Evolutionary conservation across 2,329 filamentous ascomycete genomes (phyloP).

Genomic region (Cladosporium sphaerospermum): DNA sequence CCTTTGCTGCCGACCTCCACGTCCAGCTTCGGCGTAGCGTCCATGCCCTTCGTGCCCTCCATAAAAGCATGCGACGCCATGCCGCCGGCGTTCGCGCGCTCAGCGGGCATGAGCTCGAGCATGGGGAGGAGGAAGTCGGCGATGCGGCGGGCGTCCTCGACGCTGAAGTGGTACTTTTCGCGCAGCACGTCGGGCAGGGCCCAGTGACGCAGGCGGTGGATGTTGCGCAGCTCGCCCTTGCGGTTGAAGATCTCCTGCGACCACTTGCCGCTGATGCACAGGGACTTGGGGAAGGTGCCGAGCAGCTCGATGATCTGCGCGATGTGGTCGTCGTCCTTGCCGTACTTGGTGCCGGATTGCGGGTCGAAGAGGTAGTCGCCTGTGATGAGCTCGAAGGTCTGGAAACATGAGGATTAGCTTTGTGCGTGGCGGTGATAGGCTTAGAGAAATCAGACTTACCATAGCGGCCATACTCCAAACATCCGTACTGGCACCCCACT

Average conservation of each 20-base stretch:
- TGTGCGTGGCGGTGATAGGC: not conserved
- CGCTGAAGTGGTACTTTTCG: conserved; percentile 94
- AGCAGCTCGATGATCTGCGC: conserved; percentile 97
- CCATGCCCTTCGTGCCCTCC: conserved; percentile 83
- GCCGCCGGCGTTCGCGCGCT: conserved; percentile 88
- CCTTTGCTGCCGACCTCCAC: conserved; percentile 75
- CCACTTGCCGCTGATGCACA: conserved; percentile 93
- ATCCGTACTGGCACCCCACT: conserved; percentile 99
- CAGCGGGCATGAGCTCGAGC: conserved; percentile 81
- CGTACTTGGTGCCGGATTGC: conserved; percentile 96
- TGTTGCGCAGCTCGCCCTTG: conserved; percentile 94
- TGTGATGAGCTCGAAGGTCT: conserved; percentile 97
- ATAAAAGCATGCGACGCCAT: conserved; percentile 85
- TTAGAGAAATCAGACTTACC: conserved; percentile 52
- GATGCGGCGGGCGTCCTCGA: conserved; percentile 72
- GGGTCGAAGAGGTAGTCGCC: conserved; percentile 98
- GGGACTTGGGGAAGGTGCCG: conserved; percentile 83
- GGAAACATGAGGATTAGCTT: conserved; percentile 14
- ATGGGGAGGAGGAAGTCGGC: conserved; percentile 81
- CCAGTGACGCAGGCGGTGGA: conserved; percentile 94
- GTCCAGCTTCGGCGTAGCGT: conserved; percentile 61
- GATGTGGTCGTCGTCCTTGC: conserved; percentile 98
- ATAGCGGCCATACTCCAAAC: conserved; percentile 99
- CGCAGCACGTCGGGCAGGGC: conserved; percentile 84
- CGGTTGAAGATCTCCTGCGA: conserved; percentile 98